Conservation (phyloP, 306 rosid species). For the Vicia villosa region DNA sequence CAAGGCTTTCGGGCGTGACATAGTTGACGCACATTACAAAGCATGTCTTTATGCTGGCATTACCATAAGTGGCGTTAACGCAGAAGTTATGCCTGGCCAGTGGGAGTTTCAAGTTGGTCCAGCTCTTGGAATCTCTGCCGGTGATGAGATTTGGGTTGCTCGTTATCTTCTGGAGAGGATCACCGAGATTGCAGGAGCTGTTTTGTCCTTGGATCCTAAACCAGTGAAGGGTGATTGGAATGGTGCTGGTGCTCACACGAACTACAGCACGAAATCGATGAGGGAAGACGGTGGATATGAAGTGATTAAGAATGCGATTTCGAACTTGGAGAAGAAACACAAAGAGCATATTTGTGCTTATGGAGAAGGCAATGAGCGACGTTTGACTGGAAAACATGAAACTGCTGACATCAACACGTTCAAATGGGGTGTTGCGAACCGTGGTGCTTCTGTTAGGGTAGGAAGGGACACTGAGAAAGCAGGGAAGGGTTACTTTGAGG, state of each 20-base stretch:
- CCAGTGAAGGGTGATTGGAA: conserved; percentile 97
- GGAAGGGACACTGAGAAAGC: conserved; percentile 89
- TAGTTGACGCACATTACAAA: conserved; percentile 88
- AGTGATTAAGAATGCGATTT: conserved; percentile 73
- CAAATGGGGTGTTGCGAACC: conserved; percentile 94
- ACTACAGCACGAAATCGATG: conserved; percentile 92
- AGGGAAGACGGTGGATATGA: conserved; percentile 75
- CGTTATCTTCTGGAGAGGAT: conserved; percentile 97
- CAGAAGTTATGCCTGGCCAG: conserved; percentile 99
- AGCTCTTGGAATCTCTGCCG: conserved; percentile 76
- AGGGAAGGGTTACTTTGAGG: conserved; percentile 94
- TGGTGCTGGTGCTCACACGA: conserved; percentile 97
- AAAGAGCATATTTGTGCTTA: conserved; percentile 85
- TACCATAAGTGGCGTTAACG: conserved; percentile 86
- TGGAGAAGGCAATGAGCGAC: conserved; percentile 94
- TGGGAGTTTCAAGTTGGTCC: conserved; percentile 99
- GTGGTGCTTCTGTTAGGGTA: no score
- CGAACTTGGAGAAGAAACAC: conserved; percentile 72
- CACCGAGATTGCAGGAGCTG: conserved; percentile 82
- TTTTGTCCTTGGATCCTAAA: conserved; percentile 83
- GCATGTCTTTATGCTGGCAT: conserved; percentile 86
- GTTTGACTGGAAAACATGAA: conserved; percentile 83
- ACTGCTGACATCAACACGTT: conserved; percentile 79
- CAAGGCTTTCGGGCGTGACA: conserved; percentile 89
- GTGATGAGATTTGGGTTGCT: conserved; percentile 84